Evolutionary conservation across 169 alveolate species (phyloP), one percentile per base, ranked within the genome.

Genomic region (Amoebophrya sp.): DNA sequence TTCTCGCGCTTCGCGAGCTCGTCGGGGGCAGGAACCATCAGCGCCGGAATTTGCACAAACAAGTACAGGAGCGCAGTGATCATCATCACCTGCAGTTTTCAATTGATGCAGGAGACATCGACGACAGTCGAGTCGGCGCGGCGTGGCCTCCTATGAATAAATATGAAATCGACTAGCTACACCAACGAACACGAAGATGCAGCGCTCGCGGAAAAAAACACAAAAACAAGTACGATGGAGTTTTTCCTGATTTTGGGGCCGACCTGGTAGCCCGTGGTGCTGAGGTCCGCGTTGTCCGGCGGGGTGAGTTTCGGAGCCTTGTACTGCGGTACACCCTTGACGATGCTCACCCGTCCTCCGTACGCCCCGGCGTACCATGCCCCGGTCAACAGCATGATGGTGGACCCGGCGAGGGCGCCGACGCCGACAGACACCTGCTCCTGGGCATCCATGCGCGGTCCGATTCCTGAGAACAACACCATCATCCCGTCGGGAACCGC

Each of bases 401-500:
- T 92, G 48, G 92, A 89, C 69, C 92, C 93, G 34, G 93, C 93
- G 58, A 92, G 50, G 4, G 93, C 93, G 0, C 93, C 93, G 10
- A 92, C 93, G 10, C 93, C 93, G 23, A 92, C 93, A 0, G 91
- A 67, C 26, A 92, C 87, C 90, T 88, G 78, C n/a, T 89, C 50
- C 43, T 89, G 91, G 5, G 91, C 91, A 42, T 48, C 69, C 41
- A 7, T 18, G n/a, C 67, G 89, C 23, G 48, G 38, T 4, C 92
- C 92, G 42, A 91, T 26, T 0, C 93, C 93, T 29, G 92, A 89
- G 89, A 89, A 92, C 34, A 92, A 89, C 87, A 92, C 93, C 89
- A 92, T 92, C 92, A 89, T 89, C 18, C 93, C 93, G 41, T 92
- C 93, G 15, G 93, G 93, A 20, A 92, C 93, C 10, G 93, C 93